phyloP scores from a whole-genome alignment of 176 grass and related monocot species.

The Aegilops umbellulata region DNA sequence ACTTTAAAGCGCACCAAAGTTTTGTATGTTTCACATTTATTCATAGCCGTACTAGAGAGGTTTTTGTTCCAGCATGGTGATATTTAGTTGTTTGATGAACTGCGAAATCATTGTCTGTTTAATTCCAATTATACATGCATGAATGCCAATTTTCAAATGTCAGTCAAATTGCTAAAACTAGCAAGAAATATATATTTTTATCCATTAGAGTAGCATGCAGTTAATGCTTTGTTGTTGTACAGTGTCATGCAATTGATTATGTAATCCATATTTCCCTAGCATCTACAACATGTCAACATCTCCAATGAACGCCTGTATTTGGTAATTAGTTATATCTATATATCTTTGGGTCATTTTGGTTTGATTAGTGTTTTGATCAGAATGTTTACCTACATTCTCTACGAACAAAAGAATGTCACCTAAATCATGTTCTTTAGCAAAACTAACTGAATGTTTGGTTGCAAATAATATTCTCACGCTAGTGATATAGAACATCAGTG shows the following conservation, averaged over 20 bases:
- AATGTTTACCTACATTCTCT: background rate
- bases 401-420: background rate
- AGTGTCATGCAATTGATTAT: background rate
- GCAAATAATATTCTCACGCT: background rate
- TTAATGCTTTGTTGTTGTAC: too few species aligned
- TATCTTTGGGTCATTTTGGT: background rate
- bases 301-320: background rate
- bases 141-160: background rate
- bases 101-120: background rate
- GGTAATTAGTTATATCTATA: background rate
- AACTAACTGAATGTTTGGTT: background rate
- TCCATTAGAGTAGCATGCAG: background rate
- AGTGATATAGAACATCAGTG: background rate
- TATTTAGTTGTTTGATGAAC: constrained; percentile 7
- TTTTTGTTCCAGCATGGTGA: background rate
- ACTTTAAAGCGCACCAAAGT: background rate
- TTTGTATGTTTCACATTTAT: constrained; percentile 6
- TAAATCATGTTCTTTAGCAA: background rate
- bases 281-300: background rate
- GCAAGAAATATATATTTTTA: background rate
- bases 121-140: background rate
- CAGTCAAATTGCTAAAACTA: background rate
- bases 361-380: background rate
- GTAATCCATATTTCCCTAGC: background rate
- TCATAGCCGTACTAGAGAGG: background rate